These are phyloP conservation scores for Diutina mesorugosa DNA, from an alignment of 1,139 yeast genomes.

Conservation along the genomic window DNA sequence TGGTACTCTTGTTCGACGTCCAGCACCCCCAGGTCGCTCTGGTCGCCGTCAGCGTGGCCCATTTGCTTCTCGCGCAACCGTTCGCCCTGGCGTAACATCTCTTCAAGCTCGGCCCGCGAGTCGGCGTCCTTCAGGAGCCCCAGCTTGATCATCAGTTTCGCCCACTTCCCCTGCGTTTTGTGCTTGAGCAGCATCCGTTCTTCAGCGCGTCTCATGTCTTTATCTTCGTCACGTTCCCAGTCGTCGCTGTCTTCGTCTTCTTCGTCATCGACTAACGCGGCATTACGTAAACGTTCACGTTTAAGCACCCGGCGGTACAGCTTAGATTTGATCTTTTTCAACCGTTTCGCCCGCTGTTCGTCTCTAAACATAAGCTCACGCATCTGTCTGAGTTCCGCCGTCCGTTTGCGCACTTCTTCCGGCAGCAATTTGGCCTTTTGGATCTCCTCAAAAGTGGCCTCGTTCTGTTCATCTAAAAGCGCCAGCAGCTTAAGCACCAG, in stretches of 20 bases:
- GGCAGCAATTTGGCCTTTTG: constrained; percentile 73
- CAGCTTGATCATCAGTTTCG: constrained; percentile 76
- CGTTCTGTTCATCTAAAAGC: constrained; percentile 58
- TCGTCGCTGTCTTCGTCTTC: constrained; percentile 15
- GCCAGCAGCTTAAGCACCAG: constrained; percentile 51
- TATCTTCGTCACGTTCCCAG: constrained; percentile 44
- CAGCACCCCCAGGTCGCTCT: constrained; percentile 32
- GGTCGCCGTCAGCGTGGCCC: constrained; percentile 50
- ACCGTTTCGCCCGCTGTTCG: constrained; percentile 78
- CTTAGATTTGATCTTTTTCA: constrained; percentile 90
- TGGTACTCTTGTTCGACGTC: constrained; percentile 39
- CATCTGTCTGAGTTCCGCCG: constrained; percentile 79
- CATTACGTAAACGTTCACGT: constrained; percentile 65
- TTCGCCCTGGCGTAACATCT: constrained; percentile 85
- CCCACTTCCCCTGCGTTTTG: constrained; percentile 84
- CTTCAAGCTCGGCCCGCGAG: constrained; percentile 82
- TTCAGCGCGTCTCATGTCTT: constrained; percentile 62
- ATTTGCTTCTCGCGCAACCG: constrained; percentile 59
- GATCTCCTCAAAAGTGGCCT: constrained; percentile 76
- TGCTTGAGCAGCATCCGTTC: constrained; percentile 90
- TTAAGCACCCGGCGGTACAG: constrained; percentile 77
- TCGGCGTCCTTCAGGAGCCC: constrained; percentile 82
- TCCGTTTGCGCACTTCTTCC: constrained; percentile 68
- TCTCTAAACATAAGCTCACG: constrained; percentile 94
- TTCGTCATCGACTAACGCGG: constrained; percentile 47